Percentiles rank a stretch among this genome's conserved stretches.
phyloP scores from a whole-genome alignment of 2,329 filamentous ascomycete genomes.

The Penicillium sp. region DNA sequence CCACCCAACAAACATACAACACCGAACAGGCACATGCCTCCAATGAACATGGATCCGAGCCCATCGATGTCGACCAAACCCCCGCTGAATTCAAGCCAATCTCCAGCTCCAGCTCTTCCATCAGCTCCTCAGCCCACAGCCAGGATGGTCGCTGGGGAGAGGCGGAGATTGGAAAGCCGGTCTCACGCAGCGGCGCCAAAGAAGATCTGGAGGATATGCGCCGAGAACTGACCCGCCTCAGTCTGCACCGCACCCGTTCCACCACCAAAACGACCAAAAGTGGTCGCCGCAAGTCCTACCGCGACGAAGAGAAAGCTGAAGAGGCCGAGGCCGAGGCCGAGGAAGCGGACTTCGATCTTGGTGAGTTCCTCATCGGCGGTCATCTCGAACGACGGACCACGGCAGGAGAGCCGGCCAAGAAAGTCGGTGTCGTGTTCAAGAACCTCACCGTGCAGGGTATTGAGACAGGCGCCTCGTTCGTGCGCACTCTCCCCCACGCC shows the following conservation, averaged over 20 bases:
- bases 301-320: slow-evolving; percentile 47
- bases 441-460: slow-evolving; percentile 73
- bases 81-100: slow-evolving; percentile 9
- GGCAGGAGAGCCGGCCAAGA: slow-evolving; percentile 67
- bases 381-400: slow-evolving; percentile 73
- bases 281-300: slow-evolving; percentile 30
- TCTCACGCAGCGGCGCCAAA: slow-evolving; percentile 57
- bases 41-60: background rate
- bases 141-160: slow-evolving; percentile 64
- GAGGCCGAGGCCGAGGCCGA: slow-evolving; percentile 23
- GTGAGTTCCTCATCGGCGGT: slow-evolving; percentile 70
- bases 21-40: background rate
- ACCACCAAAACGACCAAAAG: slow-evolving; percentile 30
- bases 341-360: slow-evolving; percentile 62
- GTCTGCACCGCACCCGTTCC: slow-evolving; percentile 42
- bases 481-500: slow-evolving; percentile 72
- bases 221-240: slow-evolving; percentile 56
- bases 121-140: slow-evolving; percentile 19
- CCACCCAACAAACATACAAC: background rate
- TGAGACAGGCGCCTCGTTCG: slow-evolving; percentile 66
- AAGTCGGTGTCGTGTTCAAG: slow-evolving; percentile 75
- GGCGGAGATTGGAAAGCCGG: slow-evolving; percentile 56
- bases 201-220: slow-evolving; percentile 61
- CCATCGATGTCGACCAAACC: slow-evolving; percentile 1
- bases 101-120: slow-evolving; percentile 17